phyloP scores from a whole-genome alignment of 208 protist genomes.

The Blastocrithidia nonstop region DNA sequence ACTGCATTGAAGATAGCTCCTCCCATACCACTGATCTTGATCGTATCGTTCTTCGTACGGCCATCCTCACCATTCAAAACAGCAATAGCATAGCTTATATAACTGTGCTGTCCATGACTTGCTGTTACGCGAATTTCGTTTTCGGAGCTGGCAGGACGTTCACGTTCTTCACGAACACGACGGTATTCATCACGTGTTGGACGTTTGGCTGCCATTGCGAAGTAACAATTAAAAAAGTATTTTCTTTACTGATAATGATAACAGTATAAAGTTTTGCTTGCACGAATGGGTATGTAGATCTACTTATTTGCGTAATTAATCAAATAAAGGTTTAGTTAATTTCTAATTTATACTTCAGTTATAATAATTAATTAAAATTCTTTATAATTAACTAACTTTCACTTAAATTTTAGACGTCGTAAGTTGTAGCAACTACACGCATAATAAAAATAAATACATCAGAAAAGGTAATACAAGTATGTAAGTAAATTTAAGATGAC shows the following conservation, averaged over 20 bases:
- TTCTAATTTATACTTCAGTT: too few species aligned
- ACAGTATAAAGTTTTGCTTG: not conserved
- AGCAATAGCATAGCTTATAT: slow-evolving; percentile 83
- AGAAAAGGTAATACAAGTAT: not conserved
- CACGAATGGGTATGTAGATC: not conserved
- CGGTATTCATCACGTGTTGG: slow-evolving; percentile 62
- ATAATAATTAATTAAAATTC: slow-evolving; percentile 1
- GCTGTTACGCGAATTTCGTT: slow-evolving; percentile 82
- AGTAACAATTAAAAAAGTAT: not conserved
- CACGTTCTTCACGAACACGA: slow-evolving; percentile 37
- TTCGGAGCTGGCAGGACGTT: slow-evolving; percentile 45
- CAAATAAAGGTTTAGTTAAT: too few species aligned
- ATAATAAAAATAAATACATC: not conserved
- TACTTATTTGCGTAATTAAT: slow-evolving; percentile 2
- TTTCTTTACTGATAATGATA: slow-evolving; percentile 1
- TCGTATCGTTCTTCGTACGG: slow-evolving; percentile 63
- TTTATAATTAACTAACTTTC: not conserved
- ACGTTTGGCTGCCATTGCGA: slow-evolving; percentile 16
- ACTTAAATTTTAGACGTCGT: not conserved
- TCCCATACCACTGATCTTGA: slow-evolving; percentile 85
- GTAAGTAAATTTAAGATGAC: not conserved
- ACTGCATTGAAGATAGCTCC: slow-evolving; percentile 83
- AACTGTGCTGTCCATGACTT: slow-evolving; percentile 62
- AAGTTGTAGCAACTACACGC: not conserved
- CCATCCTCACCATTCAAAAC: slow-evolving; percentile 72